Conservation (phyloP, 192 early-diverging fungal species). For the Thamnidium elegans region DNA sequence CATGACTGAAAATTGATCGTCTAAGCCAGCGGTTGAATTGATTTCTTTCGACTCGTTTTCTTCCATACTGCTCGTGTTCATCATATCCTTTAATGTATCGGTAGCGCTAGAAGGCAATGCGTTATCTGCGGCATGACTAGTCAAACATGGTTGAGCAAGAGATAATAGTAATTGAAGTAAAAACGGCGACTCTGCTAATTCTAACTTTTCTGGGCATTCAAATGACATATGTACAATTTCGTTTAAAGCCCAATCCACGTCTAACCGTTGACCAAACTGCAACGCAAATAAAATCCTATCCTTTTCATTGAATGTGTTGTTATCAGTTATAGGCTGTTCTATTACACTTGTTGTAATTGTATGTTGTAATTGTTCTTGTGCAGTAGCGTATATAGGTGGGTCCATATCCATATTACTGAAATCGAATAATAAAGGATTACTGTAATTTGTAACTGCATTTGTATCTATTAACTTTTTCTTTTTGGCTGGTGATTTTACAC, state of each 20-base stretch:
- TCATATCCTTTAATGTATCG: neutral
- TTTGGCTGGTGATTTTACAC: neutral
- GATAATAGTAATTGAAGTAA: slow-evolving; percentile 22
- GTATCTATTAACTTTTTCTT: neutral
- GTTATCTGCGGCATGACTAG: neutral
- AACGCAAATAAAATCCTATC: slow-evolving; percentile 70
- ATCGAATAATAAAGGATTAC: neutral
- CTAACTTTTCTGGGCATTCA: slow-evolving; percentile 52
- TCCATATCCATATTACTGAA: neutral
- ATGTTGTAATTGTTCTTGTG: neutral
- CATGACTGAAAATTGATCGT: too few relatives aligned
- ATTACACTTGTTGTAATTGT: neutral
- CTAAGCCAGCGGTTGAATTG: neutral
- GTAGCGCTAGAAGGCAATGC: neutral
- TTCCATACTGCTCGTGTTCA: neutral
- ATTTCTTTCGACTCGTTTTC: neutral
- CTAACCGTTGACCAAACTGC: slow-evolving; percentile 66
- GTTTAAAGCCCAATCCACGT: slow-evolving; percentile 80
- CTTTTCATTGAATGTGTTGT: slow-evolving; percentile 16
- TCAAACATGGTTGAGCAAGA: slow-evolving; percentile 1
- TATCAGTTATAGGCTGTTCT: neutral
- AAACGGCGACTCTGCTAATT: slow-evolving; percentile 57
- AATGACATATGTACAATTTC: slow-evolving; percentile 63
- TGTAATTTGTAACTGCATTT: neutral
- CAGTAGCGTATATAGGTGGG: neutral